phyloP scores from a whole-genome alignment of 306 rosid species.

The Elaeagnus macrophylla region DNA sequence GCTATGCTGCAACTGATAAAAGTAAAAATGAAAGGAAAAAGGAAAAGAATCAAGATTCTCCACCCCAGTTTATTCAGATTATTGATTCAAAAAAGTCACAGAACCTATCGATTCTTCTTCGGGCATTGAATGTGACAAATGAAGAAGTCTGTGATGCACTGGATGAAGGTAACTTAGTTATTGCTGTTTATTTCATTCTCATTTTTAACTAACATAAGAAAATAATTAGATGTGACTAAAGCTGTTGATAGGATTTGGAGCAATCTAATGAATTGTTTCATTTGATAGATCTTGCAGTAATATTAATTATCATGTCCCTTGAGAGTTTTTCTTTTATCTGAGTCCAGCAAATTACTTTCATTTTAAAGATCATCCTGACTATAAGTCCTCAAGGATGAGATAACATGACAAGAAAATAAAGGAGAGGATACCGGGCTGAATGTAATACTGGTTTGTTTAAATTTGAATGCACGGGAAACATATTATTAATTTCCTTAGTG shows the following conservation, averaged over 20 bases:
- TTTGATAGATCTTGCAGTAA: too few species aligned
- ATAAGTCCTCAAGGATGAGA: too few species aligned
- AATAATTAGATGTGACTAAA: too few species aligned
- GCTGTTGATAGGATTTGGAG: too few species aligned
- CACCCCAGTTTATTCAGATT: constrained; percentile 48
- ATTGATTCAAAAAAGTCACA: constrained; percentile 73
- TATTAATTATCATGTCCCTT: too few species aligned
- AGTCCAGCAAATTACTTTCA: too few species aligned
- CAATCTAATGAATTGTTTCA: too few species aligned
- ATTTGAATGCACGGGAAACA: constrained; percentile 5
- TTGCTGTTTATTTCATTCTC: too few species aligned
- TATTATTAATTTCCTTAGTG: constrained; percentile 20
- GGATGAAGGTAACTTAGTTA: constrained; percentile 52
- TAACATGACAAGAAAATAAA: background rate
- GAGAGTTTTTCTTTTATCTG: too few species aligned
- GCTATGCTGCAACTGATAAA: constrained; percentile 47
- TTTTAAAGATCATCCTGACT: too few species aligned
- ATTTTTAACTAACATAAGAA: too few species aligned
- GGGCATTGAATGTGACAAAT: constrained; percentile 66
- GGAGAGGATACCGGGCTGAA: constrained; percentile 3
- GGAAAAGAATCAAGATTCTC: constrained; percentile 22
- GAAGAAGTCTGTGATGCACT: constrained; percentile 92
- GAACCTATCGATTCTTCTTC: constrained; percentile 67
- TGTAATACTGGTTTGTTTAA: constrained; percentile 3
- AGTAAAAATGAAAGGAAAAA: constrained; percentile 50